These are phyloP conservation scores for Euphrasia confusa DNA, from an alignment of 257 asterid species.

Conservation along the genomic window DNA sequence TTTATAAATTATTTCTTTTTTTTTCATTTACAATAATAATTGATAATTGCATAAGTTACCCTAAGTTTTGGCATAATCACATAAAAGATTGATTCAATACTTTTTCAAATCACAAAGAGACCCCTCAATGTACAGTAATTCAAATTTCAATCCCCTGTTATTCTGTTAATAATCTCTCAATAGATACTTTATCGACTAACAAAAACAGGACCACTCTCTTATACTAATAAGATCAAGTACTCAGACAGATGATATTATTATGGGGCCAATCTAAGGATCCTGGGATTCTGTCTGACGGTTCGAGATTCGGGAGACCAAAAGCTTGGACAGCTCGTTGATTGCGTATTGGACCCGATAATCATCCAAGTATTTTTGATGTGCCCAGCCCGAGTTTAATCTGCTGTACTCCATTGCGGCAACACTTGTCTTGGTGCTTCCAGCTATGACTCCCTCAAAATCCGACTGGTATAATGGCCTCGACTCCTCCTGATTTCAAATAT, in stretches of 20 bases:
- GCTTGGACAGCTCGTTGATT: constrained; percentile 66
- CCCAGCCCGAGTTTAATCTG: constrained; percentile 39
- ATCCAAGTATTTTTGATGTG: constrained; percentile 39
- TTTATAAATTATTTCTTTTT: too few relatives aligned
- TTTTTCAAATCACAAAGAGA: too few relatives aligned
- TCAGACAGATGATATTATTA: not conserved
- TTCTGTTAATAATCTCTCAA: too few relatives aligned
- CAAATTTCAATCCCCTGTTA: too few relatives aligned
- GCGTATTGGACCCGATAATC: constrained; percentile 66
- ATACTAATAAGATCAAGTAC: too few relatives aligned
- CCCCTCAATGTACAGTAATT: too few relatives aligned
- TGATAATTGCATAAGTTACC: too few relatives aligned
- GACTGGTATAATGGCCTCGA: constrained; percentile 51
- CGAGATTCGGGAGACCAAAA: constrained; percentile 56
- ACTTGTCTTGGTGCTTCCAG: too few relatives aligned
- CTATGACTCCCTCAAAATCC: constrained; percentile 24
- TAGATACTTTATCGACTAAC: too few relatives aligned
- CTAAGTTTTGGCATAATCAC: too few relatives aligned
- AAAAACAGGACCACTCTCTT: too few relatives aligned
- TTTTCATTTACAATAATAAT: not conserved
- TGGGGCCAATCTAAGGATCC: constrained; percentile 30
- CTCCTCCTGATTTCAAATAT: constrained; percentile 33
- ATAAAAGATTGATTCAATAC: too few relatives aligned
- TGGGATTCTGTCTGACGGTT: constrained; percentile 46
- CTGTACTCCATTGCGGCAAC: not conserved